These are phyloP conservation scores for Tardiomyces digboiensis DNA, from an alignment of 1,139 yeast species.

Conservation along the genomic window DNA sequence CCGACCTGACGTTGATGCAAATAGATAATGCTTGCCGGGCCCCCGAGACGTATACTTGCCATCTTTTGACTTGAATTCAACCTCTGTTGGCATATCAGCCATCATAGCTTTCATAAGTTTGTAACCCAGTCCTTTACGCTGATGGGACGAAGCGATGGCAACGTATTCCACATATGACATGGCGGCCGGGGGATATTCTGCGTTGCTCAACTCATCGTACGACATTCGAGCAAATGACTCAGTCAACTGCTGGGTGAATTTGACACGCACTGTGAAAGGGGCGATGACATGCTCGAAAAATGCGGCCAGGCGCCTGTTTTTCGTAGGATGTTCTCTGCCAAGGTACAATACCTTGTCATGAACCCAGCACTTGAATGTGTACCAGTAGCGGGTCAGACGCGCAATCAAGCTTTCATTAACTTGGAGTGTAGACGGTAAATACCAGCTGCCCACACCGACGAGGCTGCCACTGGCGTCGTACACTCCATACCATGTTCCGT, in stretches of 20 bases:
- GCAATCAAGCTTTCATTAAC: background rate
- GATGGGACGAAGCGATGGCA: background rate
- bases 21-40: conserved; percentile 1
- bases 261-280: background rate
- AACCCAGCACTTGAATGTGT: background rate
- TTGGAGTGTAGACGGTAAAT: background rate
- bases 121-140: conserved; percentile 2
- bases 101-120: background rate
- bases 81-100: background rate
- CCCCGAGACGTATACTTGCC: background rate
- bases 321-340: background rate
- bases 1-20: conserved; percentile 1
- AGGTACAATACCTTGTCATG: background rate
- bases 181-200: background rate
- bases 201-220: background rate
- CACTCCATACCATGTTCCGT: background rate
- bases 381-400: background rate
- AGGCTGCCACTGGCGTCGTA: background rate
- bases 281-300: background rate
- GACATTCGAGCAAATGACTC: conserved; percentile 1
- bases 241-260: background rate
- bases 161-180: conserved; percentile 1
- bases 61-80: background rate
- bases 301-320: background rate
- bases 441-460: background rate